Evolutionary conservation across 2,329 filamentous ascomycete genomes (phyloP), one percentile per base, ranked within the genome.

Genomic region (Pezicula carpinea): DNA sequence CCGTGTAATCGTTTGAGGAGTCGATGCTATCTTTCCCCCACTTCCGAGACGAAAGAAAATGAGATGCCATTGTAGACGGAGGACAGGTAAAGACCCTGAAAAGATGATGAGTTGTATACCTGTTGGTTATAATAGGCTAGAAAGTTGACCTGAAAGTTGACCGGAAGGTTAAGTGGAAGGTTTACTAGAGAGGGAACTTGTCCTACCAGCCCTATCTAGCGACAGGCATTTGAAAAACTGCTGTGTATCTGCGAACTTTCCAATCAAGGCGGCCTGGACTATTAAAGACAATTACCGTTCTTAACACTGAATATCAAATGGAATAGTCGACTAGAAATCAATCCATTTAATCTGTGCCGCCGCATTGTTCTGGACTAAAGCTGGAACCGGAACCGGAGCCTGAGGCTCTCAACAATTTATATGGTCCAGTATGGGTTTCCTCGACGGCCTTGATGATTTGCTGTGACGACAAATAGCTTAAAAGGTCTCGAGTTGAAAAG

Each of bases 181-280:
- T 32, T 32, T 8, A 32, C 29, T 14, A 14, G 29, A 32, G 14
- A 14, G 29, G 7, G 7, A 32, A 32, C 29, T 8, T 8, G 7
- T 14, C 29, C 29, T 32, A n/a, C 17, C n/a, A 47, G 31, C n/a
- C 33, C 21, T 26, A n/a, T 23, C 39, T 41, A 26, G 19, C 6
- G 14, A 43, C 38, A 23, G 26, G 22, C 6, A 26, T 43, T 41
- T 15, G n/a, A 19, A 29, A 39, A 43, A 43, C 31, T 43, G 18
- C 15, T 26, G 11, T 19, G 44, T 23, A 19, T 46, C 8, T 10
- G 21, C 17, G 29, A 32, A 14, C 8, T 32, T 32, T 32, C 29
- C 29, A 32, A 32, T 32, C 29, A 32, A 32, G 29, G 29, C 29
- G 29, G 29, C 29, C 29, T 32, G 29, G 29, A 14, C 8, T 14